phyloP scores from a whole-genome alignment of 2,329 filamentous ascomycete genomes.

The Incumbomyces delicatus region DNA sequence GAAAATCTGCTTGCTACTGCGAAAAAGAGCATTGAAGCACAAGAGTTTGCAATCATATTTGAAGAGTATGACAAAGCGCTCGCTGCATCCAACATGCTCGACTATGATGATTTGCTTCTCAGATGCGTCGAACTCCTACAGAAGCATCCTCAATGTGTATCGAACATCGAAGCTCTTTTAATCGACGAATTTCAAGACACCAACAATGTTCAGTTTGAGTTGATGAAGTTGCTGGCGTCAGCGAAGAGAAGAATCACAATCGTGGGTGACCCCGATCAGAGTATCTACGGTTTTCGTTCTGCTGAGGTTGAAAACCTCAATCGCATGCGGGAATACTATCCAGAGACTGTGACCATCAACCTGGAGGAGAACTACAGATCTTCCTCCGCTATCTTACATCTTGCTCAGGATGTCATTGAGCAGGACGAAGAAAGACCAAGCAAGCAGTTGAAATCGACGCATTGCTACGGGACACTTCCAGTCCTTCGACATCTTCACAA shows the following conservation, averaged over 20 bases:
- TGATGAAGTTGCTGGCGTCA: conserved; percentile 81
- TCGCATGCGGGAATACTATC: conserved; percentile 66
- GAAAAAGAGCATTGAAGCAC: conserved; percentile 37
- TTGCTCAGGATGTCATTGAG: conserved; percentile 77
- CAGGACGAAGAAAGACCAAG: conserved; percentile 73
- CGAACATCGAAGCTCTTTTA: conserved; percentile 79
- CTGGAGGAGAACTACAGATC: conserved; percentile 93
- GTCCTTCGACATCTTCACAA: conserved; percentile 67
- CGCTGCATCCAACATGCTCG: conserved; percentile 66
- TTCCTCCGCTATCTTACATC: conserved; percentile 69
- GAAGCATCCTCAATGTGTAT: conserved; percentile 66
- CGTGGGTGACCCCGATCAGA: conserved; percentile 94
- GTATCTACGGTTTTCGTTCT: conserved; percentile 91
- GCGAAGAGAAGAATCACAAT: conserved; percentile 70
- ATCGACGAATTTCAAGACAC: conserved; percentile 99
- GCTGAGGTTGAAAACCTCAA: conserved; percentile 84
- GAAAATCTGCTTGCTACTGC: conserved; percentile 30
- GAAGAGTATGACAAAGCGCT: conserved; percentile 70
- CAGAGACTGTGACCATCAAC: conserved; percentile 68
- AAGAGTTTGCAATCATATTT: conserved; percentile 60
- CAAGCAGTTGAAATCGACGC: conserved; percentile 70
- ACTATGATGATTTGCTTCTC: conserved; percentile 88
- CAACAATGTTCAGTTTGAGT: conserved; percentile 85
- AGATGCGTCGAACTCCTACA: conserved; percentile 71
- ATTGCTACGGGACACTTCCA: conserved; percentile 67